Base-by-base conservation (phyloP, 768 basidiomycete species). In the Leccinum broughii region DNA sequence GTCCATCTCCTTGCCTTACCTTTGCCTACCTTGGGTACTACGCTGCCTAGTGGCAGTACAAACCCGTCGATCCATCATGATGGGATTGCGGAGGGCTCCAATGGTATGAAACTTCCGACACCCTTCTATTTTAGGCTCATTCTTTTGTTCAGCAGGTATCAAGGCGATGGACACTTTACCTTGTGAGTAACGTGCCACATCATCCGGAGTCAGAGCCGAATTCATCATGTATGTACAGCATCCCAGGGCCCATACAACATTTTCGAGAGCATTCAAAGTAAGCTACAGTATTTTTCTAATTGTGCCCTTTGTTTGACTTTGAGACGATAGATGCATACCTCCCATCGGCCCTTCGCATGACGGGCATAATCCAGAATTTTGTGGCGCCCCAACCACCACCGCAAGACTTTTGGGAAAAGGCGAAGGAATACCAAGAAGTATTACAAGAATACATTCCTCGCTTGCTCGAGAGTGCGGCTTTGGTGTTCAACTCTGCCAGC, bases 381-480 rank as follows among this genome's bases (percentile, higher is more conserved):
- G 11, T 44, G 10, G 41, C 20, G 5, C 20, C 61, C 17, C 4
- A 37, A 15, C 9, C 26, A 10, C 54, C 66, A 1, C 17, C 58
- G 0, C 26, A 51, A 5, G 51, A 66, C 37, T 63, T 61, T 56
- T 66, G 55, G 67, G 64, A 68, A 8, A 26, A 4, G 24, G 64
- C 39, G 0, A 58, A 55, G 22, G 11, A 58, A 46, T 55, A 48
- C 3, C 57, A 61, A 49, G 7, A 54, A 4, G 22, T 1, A 17
- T 17, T 68, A 6, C 61, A 54, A 8, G 46, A 48, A 1, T 56
- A 61, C 51, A 44, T 63, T 34, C 54, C 49, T 5, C 39, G 44
- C 14, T 11, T 68, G 24, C 67, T 68, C 2, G 6, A 5, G 4
- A 44, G 10, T 3, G 67, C 57, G 1, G 51, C 34, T 4, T 0